Percentiles rank a stretch among this genome's conserved stretches.
phyloP scores from a whole-genome alignment of 148 eudicot species.

The Rhododendron vialii region DNA sequence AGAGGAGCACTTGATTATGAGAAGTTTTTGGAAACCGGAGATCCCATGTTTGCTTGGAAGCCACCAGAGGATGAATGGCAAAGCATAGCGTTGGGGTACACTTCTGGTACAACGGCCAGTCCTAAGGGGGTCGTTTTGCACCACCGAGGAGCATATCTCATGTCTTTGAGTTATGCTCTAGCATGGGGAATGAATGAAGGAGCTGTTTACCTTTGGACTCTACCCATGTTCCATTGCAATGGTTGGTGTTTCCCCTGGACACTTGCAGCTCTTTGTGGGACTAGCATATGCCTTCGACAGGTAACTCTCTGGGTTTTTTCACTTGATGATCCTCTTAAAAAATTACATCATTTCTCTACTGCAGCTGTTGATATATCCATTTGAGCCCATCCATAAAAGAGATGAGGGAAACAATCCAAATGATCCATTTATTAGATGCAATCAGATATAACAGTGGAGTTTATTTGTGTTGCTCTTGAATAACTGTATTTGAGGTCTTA shows the following conservation, averaged over 20 bases:
- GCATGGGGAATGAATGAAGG: conserved; percentile 85
- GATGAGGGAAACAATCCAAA: background rate
- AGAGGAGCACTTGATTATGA: conserved; percentile 82
- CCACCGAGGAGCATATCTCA: conserved; percentile 87
- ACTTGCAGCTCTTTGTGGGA: conserved; percentile 88
- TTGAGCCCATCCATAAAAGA: background rate
- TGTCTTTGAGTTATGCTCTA: conserved; percentile 67
- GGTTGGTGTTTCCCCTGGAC: conserved; percentile 98
- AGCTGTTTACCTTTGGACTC: conserved; percentile 83
- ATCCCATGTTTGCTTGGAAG: conserved; percentile 73
- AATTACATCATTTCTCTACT: background rate
- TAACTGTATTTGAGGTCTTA: background rate
- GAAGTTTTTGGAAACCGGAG: conserved; percentile 70
- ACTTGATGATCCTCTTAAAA: background rate
- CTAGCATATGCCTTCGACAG: conserved; percentile 94
- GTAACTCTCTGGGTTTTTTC: conserved; percentile 24
- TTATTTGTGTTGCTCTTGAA: background rate
- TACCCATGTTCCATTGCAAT: conserved; percentile 97
- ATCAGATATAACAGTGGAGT: background rate
- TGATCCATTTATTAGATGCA: background rate
- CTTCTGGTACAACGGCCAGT: conserved; percentile 95
- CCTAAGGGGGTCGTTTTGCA: conserved; percentile 95
- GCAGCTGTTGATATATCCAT: background rate
- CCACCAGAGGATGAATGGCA: conserved; percentile 98
- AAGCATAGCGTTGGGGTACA: conserved; percentile 83